Evolutionary conservation across 441 rosid species (phyloP).

Genomic region (Raphanus hybrid): DNA sequence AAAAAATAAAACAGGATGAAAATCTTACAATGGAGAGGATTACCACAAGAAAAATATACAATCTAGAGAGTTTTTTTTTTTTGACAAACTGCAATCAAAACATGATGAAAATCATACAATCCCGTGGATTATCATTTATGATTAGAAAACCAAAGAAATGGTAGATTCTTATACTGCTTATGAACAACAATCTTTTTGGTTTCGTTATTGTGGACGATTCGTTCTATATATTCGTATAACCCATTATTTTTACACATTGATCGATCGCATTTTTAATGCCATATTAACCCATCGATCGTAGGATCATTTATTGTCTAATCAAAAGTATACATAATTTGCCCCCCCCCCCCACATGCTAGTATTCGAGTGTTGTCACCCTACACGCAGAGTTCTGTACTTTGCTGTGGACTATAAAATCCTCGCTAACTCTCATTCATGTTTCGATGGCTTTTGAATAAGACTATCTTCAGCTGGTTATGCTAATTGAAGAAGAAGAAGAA

Average conservation of each 20-base stretch:
- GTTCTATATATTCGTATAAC: constrained; percentile 2
- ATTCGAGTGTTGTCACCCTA: too few species aligned
- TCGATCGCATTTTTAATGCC: neutral
- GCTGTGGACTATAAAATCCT: too few species aligned
- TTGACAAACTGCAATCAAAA: neutral
- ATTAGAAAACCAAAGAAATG: neutral
- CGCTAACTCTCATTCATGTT: too few species aligned
- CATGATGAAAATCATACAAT: neutral
- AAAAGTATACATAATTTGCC: too few species aligned
- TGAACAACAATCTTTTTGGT: neutral
- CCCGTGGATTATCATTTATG: neutral
- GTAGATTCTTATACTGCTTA: neutral
- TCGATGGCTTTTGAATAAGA: too few species aligned
- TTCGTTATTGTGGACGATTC: neutral
- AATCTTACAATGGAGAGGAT: neutral
- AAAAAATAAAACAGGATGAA: neutral
- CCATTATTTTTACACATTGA: neutral
- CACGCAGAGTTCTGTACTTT: too few species aligned
- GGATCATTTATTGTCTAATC: too few species aligned
- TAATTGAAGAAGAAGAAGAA: too few species aligned
- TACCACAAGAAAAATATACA: neutral
- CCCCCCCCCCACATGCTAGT: too few species aligned
- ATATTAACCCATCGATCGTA: too few species aligned
- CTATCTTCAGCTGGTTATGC: too few species aligned
- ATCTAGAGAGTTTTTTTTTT: too few species aligned